A percentile compares a stretch with the other conserved stretches of the same genome.
These are phyloP conservation scores for Teunomyces stri DNA, from an alignment of 805 yeast genomes.

Conservation along the genomic window DNA sequence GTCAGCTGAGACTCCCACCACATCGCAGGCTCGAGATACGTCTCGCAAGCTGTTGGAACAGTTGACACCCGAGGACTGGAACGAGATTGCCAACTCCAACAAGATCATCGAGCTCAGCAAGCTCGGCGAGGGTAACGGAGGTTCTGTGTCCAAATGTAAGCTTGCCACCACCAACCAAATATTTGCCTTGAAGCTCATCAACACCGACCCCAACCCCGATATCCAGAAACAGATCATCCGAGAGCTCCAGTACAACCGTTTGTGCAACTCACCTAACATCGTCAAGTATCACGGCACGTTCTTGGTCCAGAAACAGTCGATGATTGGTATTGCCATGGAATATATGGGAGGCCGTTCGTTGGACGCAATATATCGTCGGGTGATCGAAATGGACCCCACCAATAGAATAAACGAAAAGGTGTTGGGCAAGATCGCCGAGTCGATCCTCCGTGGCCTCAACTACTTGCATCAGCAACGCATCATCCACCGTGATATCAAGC, in stretches of 20 bases:
- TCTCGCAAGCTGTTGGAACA: conserved; percentile 37
- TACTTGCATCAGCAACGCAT: conserved; percentile 85
- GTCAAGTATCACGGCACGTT: conserved; percentile 94
- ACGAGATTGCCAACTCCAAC: conserved; percentile 51
- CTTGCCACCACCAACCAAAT: conserved; percentile 45
- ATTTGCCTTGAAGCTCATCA: conserved; percentile 80
- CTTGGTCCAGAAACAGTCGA: conserved; percentile 67
- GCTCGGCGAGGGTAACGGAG: conserved; percentile 94
- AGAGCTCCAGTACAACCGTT: conserved; percentile 83
- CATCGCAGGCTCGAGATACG: not conserved
- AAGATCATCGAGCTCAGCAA: conserved; percentile 66
- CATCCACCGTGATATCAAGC: conserved; percentile 94
- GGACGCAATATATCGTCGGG: conserved; percentile 84
- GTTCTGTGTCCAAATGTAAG: conserved; percentile 78
- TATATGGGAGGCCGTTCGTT: conserved; percentile 91
- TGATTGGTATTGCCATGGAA: conserved; percentile 95
- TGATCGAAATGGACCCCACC: conserved; percentile 58
- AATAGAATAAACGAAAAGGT: conserved; percentile 93
- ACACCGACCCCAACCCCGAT: conserved; percentile 78
- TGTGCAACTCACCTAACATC: conserved; percentile 78
- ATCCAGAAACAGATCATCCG: conserved; percentile 86
- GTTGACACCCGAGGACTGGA: conserved; percentile 77
- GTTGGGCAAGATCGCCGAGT: conserved; percentile 83
- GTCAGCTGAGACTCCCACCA: not conserved
- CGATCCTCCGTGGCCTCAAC: conserved; percentile 79